These are phyloP conservation scores for Lodderomyces orthopsilosis DNA, from an alignment of 1,139 yeast genomes.

Conservation along the genomic window DNA sequence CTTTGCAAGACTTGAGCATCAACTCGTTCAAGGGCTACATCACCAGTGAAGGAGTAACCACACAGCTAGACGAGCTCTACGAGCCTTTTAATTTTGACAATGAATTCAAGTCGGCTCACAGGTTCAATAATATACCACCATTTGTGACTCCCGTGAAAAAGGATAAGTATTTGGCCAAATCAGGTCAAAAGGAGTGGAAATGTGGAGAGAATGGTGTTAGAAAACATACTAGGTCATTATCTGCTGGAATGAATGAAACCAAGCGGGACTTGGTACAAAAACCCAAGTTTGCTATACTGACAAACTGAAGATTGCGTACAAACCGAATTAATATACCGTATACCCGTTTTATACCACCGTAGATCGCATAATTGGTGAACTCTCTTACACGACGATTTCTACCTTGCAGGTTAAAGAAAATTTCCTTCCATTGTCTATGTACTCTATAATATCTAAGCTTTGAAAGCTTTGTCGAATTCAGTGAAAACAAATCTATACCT, in stretches of 20 bases:
- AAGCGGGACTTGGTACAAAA: constrained; percentile 35
- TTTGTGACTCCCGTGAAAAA: constrained; percentile 36
- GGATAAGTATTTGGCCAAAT: constrained; percentile 26
- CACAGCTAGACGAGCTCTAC: constrained; percentile 30
- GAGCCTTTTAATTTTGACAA: constrained; percentile 33
- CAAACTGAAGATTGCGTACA: too few relatives aligned
- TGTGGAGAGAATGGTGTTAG: constrained; percentile 16
- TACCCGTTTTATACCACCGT: neutral
- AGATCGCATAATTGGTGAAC: too few relatives aligned
- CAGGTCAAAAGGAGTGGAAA: constrained; percentile 15
- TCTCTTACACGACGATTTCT: neutral
- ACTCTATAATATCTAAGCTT: constrained; percentile 4
- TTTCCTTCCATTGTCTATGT: neutral
- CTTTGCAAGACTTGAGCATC: constrained; percentile 33
- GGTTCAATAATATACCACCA: constrained; percentile 30
- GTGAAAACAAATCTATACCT: constrained; percentile 63
- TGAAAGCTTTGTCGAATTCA: constrained; percentile 48
- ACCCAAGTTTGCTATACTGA: constrained; percentile 18
- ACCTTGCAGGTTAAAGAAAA: neutral
- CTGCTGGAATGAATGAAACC: constrained; percentile 40
- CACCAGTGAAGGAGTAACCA: constrained; percentile 11
- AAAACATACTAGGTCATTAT: constrained; percentile 35
- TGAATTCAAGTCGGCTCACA: constrained; percentile 35
- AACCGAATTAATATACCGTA: too few relatives aligned
- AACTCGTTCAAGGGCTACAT: constrained; percentile 36